Base-by-base conservation (phyloP, 176 grass and related monocot species). In the Avena sativa region DNA sequence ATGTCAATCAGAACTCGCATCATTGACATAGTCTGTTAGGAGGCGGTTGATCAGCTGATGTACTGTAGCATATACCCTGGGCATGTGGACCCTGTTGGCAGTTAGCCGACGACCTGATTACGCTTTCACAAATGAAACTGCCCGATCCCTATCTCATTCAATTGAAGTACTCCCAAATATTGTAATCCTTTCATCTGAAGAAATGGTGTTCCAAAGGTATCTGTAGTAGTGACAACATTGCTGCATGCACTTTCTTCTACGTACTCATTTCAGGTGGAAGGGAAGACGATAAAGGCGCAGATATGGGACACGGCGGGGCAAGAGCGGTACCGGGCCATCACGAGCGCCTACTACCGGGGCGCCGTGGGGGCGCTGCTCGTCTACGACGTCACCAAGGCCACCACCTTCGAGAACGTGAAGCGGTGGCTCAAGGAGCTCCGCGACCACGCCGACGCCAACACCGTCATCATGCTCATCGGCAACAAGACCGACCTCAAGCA, bases 271-370 rank as follows among this genome's bases (percentile, higher is more conserved):
- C 88, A 95, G 93, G 87, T 95, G 49, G 90, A 95, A 58, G 88
- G 93, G 9, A 95, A 92, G 91, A 92, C 32, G 0, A 75, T 95
- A 40, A 95, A 95, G 16, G 88, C 93, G 6, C 93, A 95, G 65
- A 95, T 95, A 76, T 95, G 93, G 93, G 93, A 95, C 87, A 95
- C 93, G 8, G 93, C 93, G 0, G 93, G 90, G 28, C 93, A 95
- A 5, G 93, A 95, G 78, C 81, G 95, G 14, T 97, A 97, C 64
- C 81, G 94, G 0, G 94, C 94, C 2, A 94, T 97, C 47, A 97
- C 94, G 4, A 97, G 94, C 20, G 94, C 94, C 2, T 97, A 97
- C 76, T 97, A 97, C 85, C 92, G 94, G 0, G 94, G 94, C 7
- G 94, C 94, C 0, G 89, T 92, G 8, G 94, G 94, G 1, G 94